phyloP scores from a whole-genome alignment of 108 stramenopile genomes.

The Seminavis robusta region DNA sequence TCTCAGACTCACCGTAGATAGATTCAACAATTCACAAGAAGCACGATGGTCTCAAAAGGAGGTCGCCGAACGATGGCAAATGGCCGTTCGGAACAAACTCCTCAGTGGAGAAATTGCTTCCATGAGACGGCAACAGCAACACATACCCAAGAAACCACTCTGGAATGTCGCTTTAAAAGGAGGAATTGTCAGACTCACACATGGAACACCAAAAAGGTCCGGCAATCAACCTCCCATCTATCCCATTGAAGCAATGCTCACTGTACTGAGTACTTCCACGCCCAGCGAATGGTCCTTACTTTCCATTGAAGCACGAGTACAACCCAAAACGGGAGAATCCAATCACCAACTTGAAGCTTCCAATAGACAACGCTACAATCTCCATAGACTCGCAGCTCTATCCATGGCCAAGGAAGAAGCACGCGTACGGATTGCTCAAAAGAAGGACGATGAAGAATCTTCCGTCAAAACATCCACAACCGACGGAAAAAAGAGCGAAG shows the following conservation, averaged over 20 bases:
- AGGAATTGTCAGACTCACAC: constrained; percentile 64
- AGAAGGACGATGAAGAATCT: constrained; percentile 6
- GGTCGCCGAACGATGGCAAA: constrained; percentile 55
- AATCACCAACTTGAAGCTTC: constrained; percentile 79
- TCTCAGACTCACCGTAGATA: constrained; percentile 57
- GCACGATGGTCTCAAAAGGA: constrained; percentile 42
- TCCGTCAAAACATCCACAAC: constrained; percentile 2
- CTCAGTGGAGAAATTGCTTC: constrained; percentile 74
- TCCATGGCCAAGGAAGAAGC: constrained; percentile 75
- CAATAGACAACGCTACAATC: constrained; percentile 78
- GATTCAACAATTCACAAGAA: constrained; percentile 59
- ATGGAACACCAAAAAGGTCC: constrained; percentile 54
- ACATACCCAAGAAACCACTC: constrained; percentile 17
- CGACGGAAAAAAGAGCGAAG: constrained; percentile 3
- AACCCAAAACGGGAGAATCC: constrained; percentile 84
- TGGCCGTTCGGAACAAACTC: constrained; percentile 76
- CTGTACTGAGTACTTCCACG: constrained; percentile 66
- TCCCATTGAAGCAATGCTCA: constrained; percentile 78
- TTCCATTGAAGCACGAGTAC: constrained; percentile 58
- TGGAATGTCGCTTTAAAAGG: constrained; percentile 47
- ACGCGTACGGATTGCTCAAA: constrained; percentile 3
- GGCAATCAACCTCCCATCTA: constrained; percentile 33
- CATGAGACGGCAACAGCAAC: constrained; percentile 17
- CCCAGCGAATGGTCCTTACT: constrained; percentile 68
- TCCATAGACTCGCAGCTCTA: constrained; percentile 78